Percentiles rank a stretch among this genome's conserved stretches.
These are phyloP conservation scores for Eimeria praecox DNA, from an alignment of 169 alveolate genomes.

Conservation along the genomic window DNA sequence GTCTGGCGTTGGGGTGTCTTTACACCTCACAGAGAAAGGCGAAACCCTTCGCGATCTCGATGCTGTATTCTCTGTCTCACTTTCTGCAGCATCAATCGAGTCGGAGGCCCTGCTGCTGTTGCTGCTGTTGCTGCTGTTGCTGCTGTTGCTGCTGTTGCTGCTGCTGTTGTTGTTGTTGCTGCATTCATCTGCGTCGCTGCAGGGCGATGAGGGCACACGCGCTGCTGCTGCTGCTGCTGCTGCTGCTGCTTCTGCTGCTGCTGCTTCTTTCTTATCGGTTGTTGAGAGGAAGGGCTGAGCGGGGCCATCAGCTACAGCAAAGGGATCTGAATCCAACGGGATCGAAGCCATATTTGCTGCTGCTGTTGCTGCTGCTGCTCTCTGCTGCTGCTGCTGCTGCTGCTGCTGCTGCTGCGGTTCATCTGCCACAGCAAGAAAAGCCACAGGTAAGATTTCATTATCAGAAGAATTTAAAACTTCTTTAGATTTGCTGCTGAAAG, in stretches of 20 bases:
- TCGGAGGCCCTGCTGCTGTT: slow-evolving; percentile 18
- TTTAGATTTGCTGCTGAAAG: background rate
- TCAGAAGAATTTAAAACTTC: background rate
- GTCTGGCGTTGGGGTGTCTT: slow-evolving; percentile 28
- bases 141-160: no score
- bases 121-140: slow-evolving; percentile 48
- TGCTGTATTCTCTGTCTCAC: background rate
- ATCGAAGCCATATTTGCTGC: background rate
- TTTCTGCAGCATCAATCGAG: background rate
- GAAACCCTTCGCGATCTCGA: background rate
- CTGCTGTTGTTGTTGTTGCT: background rate
- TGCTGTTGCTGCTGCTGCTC: background rate
- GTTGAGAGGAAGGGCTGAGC: no score
- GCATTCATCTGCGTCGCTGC: slow-evolving; percentile 26
- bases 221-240: no score
- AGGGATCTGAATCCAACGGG: background rate
- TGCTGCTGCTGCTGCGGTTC: background rate
- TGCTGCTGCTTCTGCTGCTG: no score
- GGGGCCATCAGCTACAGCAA: no score
- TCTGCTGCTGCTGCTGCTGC: slow-evolving; percentile 5
- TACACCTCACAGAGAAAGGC: slow-evolving; percentile 1
- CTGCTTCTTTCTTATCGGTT: no score
- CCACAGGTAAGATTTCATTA: background rate
- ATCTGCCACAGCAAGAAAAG: background rate
- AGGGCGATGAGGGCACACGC: background rate